phyloP scores from a whole-genome alignment of 257 asterid genomes.

The Ballota nigra region DNA sequence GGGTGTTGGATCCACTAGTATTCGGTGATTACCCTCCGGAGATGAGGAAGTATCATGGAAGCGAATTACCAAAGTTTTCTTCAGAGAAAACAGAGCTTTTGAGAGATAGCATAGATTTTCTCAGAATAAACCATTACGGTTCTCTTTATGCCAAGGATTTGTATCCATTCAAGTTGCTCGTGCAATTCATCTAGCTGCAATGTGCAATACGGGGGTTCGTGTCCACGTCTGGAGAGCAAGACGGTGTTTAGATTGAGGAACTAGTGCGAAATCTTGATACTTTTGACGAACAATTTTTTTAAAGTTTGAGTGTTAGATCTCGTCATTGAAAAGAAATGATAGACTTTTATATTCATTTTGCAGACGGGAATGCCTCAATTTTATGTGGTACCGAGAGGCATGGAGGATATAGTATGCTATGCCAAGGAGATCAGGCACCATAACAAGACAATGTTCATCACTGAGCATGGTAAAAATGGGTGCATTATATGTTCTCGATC shows the following conservation, averaged over 20 bases:
- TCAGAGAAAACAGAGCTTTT: constrained; percentile 46
- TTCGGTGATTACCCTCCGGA: constrained; percentile 79
- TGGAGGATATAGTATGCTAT: constrained; percentile 53
- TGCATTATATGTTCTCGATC: too few species aligned
- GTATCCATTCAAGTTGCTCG: constrained; percentile 47
- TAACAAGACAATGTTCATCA: constrained; percentile 64
- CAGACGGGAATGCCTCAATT: constrained; percentile 55
- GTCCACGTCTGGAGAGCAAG: constrained; percentile 28
- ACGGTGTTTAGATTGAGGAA: constrained; percentile 74
- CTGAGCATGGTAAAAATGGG: constrained; percentile 71
- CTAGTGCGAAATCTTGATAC: constrained; percentile 37
- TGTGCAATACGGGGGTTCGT: constrained; percentile 61
- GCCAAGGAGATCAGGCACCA: constrained; percentile 56
- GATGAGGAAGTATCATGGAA: constrained; percentile 59
- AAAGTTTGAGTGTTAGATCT: not conserved
- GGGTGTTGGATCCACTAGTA: constrained; percentile 66
- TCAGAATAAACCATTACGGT: constrained; percentile 71
- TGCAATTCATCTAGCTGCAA: constrained; percentile 45
- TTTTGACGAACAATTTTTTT: not conserved
- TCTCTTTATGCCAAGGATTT: constrained; percentile 69
- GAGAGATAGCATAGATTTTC: constrained; percentile 57
- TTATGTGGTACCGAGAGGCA: constrained; percentile 64
- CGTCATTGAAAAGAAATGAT: not conserved
- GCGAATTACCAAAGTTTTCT: constrained; percentile 56
- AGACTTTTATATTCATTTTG: not conserved